Evolutionary conservation across 352 stramenopile genomes (phyloP).

Genomic region (Phytophthora sansomeana): DNA sequence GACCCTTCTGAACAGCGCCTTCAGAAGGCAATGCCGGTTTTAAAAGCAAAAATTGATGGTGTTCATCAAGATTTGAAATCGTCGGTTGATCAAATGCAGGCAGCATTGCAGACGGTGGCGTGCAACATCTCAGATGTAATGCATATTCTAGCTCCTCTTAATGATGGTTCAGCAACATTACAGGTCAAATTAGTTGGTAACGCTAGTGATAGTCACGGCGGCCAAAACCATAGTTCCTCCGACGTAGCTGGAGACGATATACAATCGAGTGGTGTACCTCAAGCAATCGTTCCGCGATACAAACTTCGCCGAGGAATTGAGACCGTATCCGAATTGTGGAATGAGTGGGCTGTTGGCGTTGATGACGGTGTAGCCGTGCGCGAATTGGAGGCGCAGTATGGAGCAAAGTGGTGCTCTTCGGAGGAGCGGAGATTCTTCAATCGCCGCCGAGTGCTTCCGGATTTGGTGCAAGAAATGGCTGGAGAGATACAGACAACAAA

Average conservation of each 20-base stretch:
- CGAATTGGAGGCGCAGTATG: background rate
- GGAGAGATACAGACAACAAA: background rate
- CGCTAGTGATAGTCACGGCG: too few relatives aligned
- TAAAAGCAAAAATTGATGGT: slow-evolving; percentile 4
- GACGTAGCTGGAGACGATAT: too few relatives aligned
- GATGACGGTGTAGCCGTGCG: background rate
- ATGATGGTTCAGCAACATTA: too few relatives aligned
- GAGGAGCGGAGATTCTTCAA: background rate
- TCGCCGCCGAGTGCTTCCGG: background rate
- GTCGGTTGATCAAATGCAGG: background rate
- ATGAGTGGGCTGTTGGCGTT: background rate
- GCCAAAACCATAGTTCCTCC: too few relatives aligned
- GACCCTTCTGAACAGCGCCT: background rate
- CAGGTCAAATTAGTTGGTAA: too few relatives aligned
- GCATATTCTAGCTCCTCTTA: background rate
- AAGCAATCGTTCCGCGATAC: too few relatives aligned
- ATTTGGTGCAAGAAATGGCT: background rate
- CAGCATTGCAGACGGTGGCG: background rate
- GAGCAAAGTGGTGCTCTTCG: background rate
- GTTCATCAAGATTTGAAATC: slow-evolving; percentile 3
- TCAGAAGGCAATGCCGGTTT: background rate
- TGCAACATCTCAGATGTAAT: background rate
- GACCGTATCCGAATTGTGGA: too few relatives aligned
- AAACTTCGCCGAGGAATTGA: too few relatives aligned
- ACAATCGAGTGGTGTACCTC: too few relatives aligned